Conservation (phyloP, 106 monocot genomes). For the Alisma plantagoaquatica region DNA sequence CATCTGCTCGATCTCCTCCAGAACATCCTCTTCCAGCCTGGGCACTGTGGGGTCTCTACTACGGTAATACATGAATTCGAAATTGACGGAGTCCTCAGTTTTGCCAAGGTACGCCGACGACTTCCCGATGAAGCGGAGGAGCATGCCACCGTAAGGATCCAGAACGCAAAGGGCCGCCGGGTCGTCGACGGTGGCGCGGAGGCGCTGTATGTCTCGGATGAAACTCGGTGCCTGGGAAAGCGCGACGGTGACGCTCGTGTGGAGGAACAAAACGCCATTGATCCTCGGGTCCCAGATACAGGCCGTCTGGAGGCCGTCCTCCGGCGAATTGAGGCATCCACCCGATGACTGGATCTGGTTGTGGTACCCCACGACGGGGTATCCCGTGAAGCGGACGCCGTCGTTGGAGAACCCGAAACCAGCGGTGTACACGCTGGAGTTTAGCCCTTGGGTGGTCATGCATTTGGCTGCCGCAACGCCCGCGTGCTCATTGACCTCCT, state of each 20-base stretch:
- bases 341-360: conserved; percentile 42
- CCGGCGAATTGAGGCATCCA: conserved; percentile 19
- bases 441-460: neutral
- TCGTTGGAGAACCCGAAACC: too few relatives aligned
- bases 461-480: conserved; percentile 22
- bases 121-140: conserved; percentile 32
- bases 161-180: conserved; percentile 32
- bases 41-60: too few relatives aligned
- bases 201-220: conserved; percentile 43
- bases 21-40: too few relatives aligned
- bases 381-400: conserved; percentile 32
- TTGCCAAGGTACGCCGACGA: conserved; percentile 48
- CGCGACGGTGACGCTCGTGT: conserved; percentile 31
- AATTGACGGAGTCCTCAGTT: conserved; percentile 26
- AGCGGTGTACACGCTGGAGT: too few relatives aligned
- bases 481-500: conserved; percentile 27
- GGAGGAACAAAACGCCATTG: conserved; percentile 18
- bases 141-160: conserved; percentile 40
- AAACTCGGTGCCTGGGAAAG: too few relatives aligned
- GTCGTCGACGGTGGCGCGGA: conserved; percentile 21
- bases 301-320: conserved; percentile 35
- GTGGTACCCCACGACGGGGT: conserved; percentile 45
- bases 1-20: too few relatives aligned
- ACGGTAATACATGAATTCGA: conserved; percentile 57
- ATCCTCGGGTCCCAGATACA: conserved; percentile 51